Evolutionary conservation across 2,329 filamentous ascomycete genomes (phyloP), one percentile per base, ranked within the genome.

Genomic region (Sporothrix variecibatus): DNA sequence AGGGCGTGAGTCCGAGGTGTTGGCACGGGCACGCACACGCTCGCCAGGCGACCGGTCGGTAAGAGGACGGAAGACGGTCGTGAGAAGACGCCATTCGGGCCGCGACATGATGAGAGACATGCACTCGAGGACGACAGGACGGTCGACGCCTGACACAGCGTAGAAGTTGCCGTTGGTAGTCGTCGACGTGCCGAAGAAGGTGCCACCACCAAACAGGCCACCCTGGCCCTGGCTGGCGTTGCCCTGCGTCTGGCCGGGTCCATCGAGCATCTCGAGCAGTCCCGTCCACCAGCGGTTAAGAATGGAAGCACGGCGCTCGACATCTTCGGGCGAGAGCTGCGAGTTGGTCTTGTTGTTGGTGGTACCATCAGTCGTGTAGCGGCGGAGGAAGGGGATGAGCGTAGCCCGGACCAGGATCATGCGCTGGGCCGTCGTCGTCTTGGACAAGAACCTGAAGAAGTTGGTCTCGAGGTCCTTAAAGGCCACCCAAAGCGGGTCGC

Each of bases 221-320:
- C 75, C 28, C 72, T 75, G 72, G 72, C 76, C 68, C 74, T 77
- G 9, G 69, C 75, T 31, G 49, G 53, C 51, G 23, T 68, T 64
- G 17, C 58, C 46, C 43, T 75, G 72, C 43, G 74, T 38, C 34
- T 76, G 75, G 62, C 53, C 23, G 0, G 74, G 74, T 6, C 92
- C 92, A 77, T 94, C 91, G 31, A 97, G 87, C 85, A 97, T 90
- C 75, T 96, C 94, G 73, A 97, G 83, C 53, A 97, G 85, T 1
- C 89, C 91, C 60, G 87, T 91, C 95, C 95, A 98, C 95, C 95
- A 98, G 80, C 93, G 95, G 81, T 96, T 94, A 74, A 97, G 84
- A 67, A 97, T 93, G 62, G 90, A 90, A 1, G 92, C 89, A 75
- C 95, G 88, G 49, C 92, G 89, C 79, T 98, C 94, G 62, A 97